Percentiles rank a stretch among this genome's conserved stretches.
Conservation (phyloP, 768 basidiomycete genomes). For the Macrocybe gigantea region DNA sequence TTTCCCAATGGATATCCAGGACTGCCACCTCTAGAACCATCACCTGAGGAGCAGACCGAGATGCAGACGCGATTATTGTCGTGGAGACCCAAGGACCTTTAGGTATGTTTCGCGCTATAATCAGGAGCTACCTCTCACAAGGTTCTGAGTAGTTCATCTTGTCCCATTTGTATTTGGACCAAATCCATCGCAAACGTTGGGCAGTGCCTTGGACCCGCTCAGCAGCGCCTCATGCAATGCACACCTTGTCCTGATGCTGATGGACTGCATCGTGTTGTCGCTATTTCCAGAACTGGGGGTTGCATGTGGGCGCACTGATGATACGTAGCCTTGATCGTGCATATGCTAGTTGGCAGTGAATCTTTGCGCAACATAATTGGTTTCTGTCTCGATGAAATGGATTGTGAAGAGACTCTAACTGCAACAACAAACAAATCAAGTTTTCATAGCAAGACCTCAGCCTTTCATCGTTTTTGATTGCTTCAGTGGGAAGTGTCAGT, state of each 20-base stretch:
- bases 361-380: background rate
- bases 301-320: background rate
- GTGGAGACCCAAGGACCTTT: conserved; percentile 30
- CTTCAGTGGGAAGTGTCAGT: too few species aligned
- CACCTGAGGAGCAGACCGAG: conserved; percentile 64
- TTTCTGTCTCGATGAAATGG: too few species aligned
- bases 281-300: conserved; percentile 73
- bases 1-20: conserved; percentile 91
- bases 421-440: too few species aligned
- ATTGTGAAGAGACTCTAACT: too few species aligned
- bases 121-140: too few species aligned
- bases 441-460: too few species aligned
- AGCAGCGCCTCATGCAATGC: conserved; percentile 65
- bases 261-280: conserved; percentile 66
- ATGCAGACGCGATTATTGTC: conserved; percentile 40
- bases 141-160: conserved; percentile 28
- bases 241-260: conserved; percentile 66
- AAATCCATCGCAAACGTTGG: conserved; percentile 40
- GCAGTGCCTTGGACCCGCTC: conserved; percentile 54
- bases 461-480: too few species aligned
- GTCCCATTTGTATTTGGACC: conserved; percentile 52
- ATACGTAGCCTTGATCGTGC: background rate
- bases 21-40: conserved; percentile 66
- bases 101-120: conserved; percentile 19
- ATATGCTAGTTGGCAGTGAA: background rate